Base-by-base conservation (phyloP, 441 rosid genomes). In the Metrosideros polymorpha region DNA sequence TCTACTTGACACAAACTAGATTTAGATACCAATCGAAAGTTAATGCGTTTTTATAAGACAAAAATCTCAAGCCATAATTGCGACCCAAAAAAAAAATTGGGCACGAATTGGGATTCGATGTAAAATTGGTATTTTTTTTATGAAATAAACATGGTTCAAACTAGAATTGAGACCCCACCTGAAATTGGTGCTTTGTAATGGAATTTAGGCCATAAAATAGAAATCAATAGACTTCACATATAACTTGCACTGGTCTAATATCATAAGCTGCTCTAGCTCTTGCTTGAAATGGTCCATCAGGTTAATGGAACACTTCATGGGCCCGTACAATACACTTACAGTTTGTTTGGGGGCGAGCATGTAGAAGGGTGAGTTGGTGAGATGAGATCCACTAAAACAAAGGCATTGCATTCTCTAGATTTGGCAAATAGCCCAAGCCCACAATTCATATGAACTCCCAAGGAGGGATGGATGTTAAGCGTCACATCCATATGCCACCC, bases 1-100 rank as follows among this genome's bases (percentile, higher is more conserved):
- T 19, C 0, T 4, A 4, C 14, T 35, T 18, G 43, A 66, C 14
- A 19, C 4, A 9, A 66, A 66, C 45, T 0, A 0, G 3, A 66
- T 66, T 66, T 63, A 24, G 42, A 18, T 8, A 8, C 1, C 4
- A 3, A 8, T 32, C 25, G 14, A 61, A 61, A 61, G 10, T 29
- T 15, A 15, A 6, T 17, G 17, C 6, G 4, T 63, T 63, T 18
- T 35, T 35, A 35, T 35, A 45, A 9, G 45, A 19, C 35, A 18
- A 35, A 32, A 24, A 66, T 35, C 35, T 66, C 3, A 7, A 18
- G 77, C 25, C 25, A 63, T 15, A 14, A 6, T 59, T n/a, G 66
- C 17, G 35, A 59, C 0, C 19, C 35, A 29, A 59, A 29, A 14
- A 6, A 6, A 29, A 5, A 9, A n/a, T 59, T 29, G 0, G 5